Conservation (phyloP, 768 basidiomycete genomes). For the Neoboletus magnificus region DNA sequence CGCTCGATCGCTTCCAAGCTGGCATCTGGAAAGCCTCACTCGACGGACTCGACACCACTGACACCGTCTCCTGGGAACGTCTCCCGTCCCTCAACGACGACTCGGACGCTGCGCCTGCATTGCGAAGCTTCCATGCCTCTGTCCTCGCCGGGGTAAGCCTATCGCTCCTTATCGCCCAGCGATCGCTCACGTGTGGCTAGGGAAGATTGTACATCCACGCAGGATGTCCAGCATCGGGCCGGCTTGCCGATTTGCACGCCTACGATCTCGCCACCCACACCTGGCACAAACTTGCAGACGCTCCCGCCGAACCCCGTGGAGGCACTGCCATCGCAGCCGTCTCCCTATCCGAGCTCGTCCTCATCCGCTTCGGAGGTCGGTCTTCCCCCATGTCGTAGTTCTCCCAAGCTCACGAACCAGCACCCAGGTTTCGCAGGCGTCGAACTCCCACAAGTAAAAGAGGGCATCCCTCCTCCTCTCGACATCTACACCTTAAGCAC, state of each 20-base stretch:
- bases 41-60: not conserved
- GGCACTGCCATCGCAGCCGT: slow-evolving; percentile 39
- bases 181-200: slow-evolving; percentile 11
- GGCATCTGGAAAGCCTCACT: slow-evolving; percentile 31
- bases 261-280: slow-evolving; percentile 26
- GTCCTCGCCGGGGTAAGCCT: slow-evolving; percentile 26
- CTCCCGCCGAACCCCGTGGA: slow-evolving; percentile 38
- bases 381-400: not conserved
- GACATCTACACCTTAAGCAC: slow-evolving; percentile 34
- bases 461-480: slow-evolving; percentile 19
- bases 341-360: slow-evolving; percentile 19
- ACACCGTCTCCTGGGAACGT: slow-evolving; percentile 29
- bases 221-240: slow-evolving; percentile 38
- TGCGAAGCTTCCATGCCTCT: slow-evolving; percentile 38
- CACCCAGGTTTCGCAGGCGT: slow-evolving; percentile 34
- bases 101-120: slow-evolving; percentile 27
- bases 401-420: fast-evolving
- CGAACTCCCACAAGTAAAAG: slow-evolving; percentile 29
- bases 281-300: slow-evolving; percentile 35
- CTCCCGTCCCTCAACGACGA: slow-evolving; percentile 27
- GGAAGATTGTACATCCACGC: slow-evolving; percentile 38
- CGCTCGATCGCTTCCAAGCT: slow-evolving; percentile 28
- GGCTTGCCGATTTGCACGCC: slow-evolving; percentile 35
- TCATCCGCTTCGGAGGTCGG: slow-evolving; percentile 39
- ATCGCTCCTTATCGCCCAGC: not conserved